Evolutionary conservation across 768 basidiomycete genomes (phyloP).

Genomic region (Phaeotremella skinneri): DNA sequence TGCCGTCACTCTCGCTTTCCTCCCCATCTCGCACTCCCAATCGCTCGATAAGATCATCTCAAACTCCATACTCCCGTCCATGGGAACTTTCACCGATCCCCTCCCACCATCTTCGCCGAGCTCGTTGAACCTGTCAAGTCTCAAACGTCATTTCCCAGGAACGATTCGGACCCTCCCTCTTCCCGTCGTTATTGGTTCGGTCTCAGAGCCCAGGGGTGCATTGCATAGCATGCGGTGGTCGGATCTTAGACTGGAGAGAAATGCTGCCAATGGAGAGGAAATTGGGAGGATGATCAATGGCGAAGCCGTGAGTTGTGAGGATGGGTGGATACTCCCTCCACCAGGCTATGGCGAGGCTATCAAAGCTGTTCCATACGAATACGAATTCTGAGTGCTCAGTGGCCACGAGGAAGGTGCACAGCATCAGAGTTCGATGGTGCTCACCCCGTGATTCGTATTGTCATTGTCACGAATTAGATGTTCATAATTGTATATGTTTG

Average conservation of each 20-base stretch:
- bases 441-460: too few species aligned
- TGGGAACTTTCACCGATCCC: slow-evolving; percentile 12
- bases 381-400: slow-evolving; percentile 5
- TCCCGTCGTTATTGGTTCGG: slow-evolving; percentile 42
- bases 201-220: slow-evolving; percentile 37
- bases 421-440: too few species aligned
- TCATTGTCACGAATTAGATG: too few species aligned
- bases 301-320: slow-evolving; percentile 30
- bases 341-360: slow-evolving; percentile 41
- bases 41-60: not conserved
- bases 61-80: slow-evolving; percentile 7
- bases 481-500: too few species aligned
- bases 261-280: slow-evolving; percentile 17
- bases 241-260: slow-evolving; percentile 33
- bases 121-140: slow-evolving; percentile 14
- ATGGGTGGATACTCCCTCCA: slow-evolving; percentile 45
- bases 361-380: slow-evolving; percentile 33
- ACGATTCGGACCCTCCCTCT: slow-evolving; percentile 32
- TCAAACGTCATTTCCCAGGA: slow-evolving; percentile 31
- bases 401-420: too few species aligned
- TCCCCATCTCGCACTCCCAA: slow-evolving; percentile 15
- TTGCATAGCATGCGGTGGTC: slow-evolving; percentile 37
- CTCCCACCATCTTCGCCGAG: slow-evolving; percentile 1
- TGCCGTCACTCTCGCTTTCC: slow-evolving; percentile 35
- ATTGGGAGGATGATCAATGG: slow-evolving; percentile 39